Conservation (phyloP, 1,284 basidiomycete species). For the Termitomyces sp. region DNA sequence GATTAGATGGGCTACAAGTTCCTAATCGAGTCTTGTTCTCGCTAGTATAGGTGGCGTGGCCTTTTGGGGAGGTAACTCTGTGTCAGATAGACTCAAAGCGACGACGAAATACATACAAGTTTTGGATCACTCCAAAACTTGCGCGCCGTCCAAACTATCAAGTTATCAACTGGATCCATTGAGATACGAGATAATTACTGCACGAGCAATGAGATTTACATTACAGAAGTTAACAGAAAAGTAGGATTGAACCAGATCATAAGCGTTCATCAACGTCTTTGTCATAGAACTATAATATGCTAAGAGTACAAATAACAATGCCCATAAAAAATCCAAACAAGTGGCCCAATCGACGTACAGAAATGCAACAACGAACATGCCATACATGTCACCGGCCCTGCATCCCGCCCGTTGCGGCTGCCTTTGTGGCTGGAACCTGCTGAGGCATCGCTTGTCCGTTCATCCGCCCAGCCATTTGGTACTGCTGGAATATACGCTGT, state of each 20-base stretch:
- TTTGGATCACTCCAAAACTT: neutral
- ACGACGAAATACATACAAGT: too few species aligned
- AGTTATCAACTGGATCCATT: neutral
- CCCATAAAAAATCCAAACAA: neutral
- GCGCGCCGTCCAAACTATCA: neutral
- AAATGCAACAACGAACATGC: neutral
- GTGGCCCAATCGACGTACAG: neutral
- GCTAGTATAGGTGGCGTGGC: neutral
- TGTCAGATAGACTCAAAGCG: too few species aligned
- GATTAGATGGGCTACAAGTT: too few species aligned
- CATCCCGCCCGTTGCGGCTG: slow-evolving; percentile 12
- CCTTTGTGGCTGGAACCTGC: slow-evolving; percentile 11
- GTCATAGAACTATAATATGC: neutral
- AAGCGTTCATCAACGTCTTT: neutral
- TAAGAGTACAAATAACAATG: slow-evolving; percentile 2
- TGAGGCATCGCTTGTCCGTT: slow-evolving; percentile 11
- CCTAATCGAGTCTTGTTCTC: too few species aligned
- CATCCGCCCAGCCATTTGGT: slow-evolving; percentile 1
- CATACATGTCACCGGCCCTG: slow-evolving; percentile 14
- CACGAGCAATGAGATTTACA: neutral
- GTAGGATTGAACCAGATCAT: neutral
- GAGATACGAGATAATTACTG: slow-evolving; percentile 4
- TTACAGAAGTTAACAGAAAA: neutral
- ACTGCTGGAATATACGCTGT: slow-evolving; percentile 10
- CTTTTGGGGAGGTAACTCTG: too few species aligned